Evolutionary conservation across 805 yeast species (phyloP).

Genomic region (Candida odintsovae): DNA sequence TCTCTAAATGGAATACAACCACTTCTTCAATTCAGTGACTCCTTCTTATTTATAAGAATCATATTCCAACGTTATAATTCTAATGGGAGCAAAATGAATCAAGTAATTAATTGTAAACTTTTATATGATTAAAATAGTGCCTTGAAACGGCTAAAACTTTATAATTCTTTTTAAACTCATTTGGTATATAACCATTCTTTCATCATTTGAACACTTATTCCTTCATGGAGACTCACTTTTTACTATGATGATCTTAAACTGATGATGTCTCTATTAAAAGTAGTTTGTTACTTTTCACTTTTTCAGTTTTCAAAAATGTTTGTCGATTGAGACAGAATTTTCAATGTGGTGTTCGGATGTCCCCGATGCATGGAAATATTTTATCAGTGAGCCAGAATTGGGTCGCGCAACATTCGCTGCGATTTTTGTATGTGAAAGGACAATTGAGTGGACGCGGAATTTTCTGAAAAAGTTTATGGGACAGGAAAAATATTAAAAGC

Average conservation of each 20-base stretch:
- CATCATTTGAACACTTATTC: neutral
- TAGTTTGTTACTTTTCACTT: conserved; percentile 13
- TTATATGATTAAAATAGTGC: neutral
- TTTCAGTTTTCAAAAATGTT: conserved; percentile 25
- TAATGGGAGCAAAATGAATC: too few relatives aligned
- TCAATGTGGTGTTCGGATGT: conserved; percentile 15
- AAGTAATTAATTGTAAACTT: too few relatives aligned
- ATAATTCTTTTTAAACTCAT: neutral
- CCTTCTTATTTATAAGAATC: too few relatives aligned
- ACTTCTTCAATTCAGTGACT: too few relatives aligned
- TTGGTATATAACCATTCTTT: neutral
- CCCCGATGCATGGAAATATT: too few relatives aligned
- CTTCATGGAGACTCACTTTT: conserved; percentile 22
- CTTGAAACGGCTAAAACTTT: neutral
- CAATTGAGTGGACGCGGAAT: too few relatives aligned
- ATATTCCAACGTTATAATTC: too few relatives aligned
- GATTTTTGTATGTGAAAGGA: neutral
- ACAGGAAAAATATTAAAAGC: too few relatives aligned
- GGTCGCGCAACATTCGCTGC: too few relatives aligned
- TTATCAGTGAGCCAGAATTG: too few relatives aligned
- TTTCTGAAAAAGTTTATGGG: neutral
- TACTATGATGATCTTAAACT: conserved; percentile 21
- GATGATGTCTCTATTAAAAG: conserved; percentile 7
- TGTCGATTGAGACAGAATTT: conserved; percentile 9
- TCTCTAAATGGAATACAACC: neutral